Evolutionary conservation across 108 stramenopile species (phyloP).

Genomic region (Poteriospumella lacustris): DNA sequence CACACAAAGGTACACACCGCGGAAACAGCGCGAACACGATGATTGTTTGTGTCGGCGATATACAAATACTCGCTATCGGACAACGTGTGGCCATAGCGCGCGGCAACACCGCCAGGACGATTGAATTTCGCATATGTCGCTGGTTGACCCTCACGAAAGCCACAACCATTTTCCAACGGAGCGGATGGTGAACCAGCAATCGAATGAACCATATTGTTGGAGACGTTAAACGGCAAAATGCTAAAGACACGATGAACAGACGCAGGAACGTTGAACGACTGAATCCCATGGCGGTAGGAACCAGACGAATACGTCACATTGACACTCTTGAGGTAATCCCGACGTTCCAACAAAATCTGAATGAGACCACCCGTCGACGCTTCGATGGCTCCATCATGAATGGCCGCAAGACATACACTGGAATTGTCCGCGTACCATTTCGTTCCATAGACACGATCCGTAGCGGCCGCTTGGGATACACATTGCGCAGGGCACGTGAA

Average conservation of each 20-base stretch:
- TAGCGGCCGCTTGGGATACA: not conserved
- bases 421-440: conserved; percentile 59
- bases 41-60: conserved; percentile 68
- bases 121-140: conserved; percentile 52
- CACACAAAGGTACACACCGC: conserved; percentile 65
- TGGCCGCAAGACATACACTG: conserved; percentile 65
- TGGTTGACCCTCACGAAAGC: conserved; percentile 59
- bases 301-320: not conserved
- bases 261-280: conserved; percentile 28
- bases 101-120: conserved; percentile 59
- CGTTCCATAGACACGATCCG: conserved; percentile 29
- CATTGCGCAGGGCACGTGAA: conserved; percentile 56
- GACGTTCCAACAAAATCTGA: conserved; percentile 44
- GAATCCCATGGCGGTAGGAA: conserved; percentile 20
- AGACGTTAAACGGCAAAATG: not conserved
- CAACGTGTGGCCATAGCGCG: conserved; percentile 29
- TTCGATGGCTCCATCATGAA: conserved; percentile 58
- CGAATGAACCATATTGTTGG: conserved; percentile 54
- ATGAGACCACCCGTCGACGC: conserved; percentile 41
- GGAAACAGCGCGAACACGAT: conserved; percentile 64
- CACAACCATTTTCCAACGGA: conserved; percentile 60
- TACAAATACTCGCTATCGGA: conserved; percentile 47
- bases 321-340: not conserved
- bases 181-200: conserved; percentile 67
- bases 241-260: conserved; percentile 40